Evolutionary conservation across 78 protist genomes (phyloP).

Genomic region (Protostelium mycophagum): DNA sequence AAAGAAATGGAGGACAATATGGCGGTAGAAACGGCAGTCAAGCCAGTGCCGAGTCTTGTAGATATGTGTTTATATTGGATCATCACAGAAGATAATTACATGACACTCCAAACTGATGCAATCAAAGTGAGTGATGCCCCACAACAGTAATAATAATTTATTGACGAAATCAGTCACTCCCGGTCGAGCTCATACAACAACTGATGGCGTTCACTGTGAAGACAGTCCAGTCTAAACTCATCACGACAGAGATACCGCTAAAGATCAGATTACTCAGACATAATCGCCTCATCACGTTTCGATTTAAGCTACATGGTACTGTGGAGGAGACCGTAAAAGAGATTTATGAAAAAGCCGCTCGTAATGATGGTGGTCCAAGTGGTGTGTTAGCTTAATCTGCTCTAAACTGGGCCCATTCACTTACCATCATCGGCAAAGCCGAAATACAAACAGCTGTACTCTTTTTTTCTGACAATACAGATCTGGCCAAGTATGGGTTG

Average conservation of each 20-base stretch:
- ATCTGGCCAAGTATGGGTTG: constrained; percentile 41
- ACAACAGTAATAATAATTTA: not conserved
- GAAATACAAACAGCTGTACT: no score
- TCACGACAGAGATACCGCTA: constrained; percentile 16
- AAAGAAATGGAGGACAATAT: no score
- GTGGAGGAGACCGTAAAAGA: constrained; percentile 35
- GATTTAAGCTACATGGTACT: constrained; percentile 28
- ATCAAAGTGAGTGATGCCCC: not conserved
- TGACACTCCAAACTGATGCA: not conserved
- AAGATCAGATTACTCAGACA: constrained; percentile 37
- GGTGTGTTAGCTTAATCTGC: not conserved
- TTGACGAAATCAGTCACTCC: not conserved
- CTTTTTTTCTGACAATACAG: no score
- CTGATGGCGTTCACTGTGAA: not conserved
- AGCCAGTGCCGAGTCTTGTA: not conserved
- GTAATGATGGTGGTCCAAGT: constrained; percentile 19
- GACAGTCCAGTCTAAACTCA: not conserved
- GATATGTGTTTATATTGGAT: not conserved
- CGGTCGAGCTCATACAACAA: not conserved
- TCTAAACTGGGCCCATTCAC: not conserved
- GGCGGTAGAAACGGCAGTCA: not conserved
- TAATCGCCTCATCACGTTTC: constrained; percentile 48
- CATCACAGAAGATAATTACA: not conserved
- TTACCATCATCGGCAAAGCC: no score
- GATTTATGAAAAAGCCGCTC: constrained; percentile 32